A percentile compares a stretch with the other conserved stretches of the same genome.
phyloP scores from a whole-genome alignment of 345 rosid species.

The Dovyalis caffra region DNA sequence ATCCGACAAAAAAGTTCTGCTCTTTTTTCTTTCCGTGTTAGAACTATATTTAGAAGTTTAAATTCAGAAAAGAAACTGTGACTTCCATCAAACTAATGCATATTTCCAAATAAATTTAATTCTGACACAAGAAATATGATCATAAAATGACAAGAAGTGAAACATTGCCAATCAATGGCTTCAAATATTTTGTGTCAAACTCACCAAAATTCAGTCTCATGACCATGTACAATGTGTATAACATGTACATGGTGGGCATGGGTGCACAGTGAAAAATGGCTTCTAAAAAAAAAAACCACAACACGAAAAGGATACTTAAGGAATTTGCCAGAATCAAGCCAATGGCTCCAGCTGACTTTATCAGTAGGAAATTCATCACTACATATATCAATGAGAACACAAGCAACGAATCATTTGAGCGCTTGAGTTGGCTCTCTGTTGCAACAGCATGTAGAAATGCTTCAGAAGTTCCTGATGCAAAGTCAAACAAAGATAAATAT shows the following conservation, averaged over 20 bases:
- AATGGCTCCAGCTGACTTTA: constrained; percentile 72
- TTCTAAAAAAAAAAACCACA: neutral
- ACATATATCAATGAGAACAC: constrained; percentile 67
- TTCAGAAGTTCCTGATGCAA: constrained; percentile 84
- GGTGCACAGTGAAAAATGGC: neutral
- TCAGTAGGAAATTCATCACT: constrained; percentile 55
- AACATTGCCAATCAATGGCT: neutral
- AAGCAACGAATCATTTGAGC: constrained; percentile 73
- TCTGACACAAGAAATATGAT: neutral
- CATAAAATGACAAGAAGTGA: neutral
- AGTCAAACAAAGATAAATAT: constrained; percentile 19
- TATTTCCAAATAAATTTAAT: neutral
- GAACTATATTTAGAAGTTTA: neutral
- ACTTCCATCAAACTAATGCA: neutral
- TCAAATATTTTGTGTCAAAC: neutral
- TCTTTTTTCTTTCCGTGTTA: neutral
- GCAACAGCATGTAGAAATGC: constrained; percentile 94
- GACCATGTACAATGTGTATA: neutral
- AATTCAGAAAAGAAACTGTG: neutral
- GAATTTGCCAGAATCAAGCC: constrained; percentile 91
- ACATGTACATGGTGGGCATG: neutral
- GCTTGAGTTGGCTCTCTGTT: constrained; percentile 68
- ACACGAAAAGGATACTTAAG: constrained; percentile 65
- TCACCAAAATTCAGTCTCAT: neutral
- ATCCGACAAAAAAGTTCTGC: neutral